Evolutionary conservation across 306 rosid species (phyloP), one percentile per base, ranked within the genome.

Genomic region (Trichosanthes cucumerina): DNA sequence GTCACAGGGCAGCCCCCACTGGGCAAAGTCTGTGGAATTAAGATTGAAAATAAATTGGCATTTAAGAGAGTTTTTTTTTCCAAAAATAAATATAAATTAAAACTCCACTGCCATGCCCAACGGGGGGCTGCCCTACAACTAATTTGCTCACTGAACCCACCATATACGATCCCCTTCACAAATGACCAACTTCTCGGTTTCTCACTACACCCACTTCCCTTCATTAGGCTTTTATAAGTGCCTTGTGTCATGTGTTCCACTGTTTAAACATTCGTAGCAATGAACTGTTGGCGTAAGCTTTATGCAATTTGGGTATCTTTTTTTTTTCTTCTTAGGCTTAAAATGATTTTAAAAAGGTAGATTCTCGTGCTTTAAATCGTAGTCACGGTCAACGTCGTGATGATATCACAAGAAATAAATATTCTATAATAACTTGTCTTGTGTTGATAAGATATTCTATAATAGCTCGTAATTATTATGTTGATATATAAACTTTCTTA

Each of bases 1-100:
- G 82, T 86, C 84, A 76, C 50, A 84, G 93, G 90, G 90, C 88
- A 86, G 81, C 93, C 88, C 91, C 87, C 87, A 86, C 76, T 86
- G 88, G 93, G 90, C 91, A 80, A 66, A 68, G 82, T 16, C 49
- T 21, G 36, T 36, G 52, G 80, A 76, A 57, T 33, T 76, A 56
- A 34, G 26, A 18, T 15, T 36, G 15, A 63, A 60, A 60, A 4
- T 44, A 60, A 60, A 1, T 16, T 16, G 3, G 57, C 7, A 7
- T 52, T 46, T 47, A 13, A 8, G 24, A 68, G 52, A 19, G 44
- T 13, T 21, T 26, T 41, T n/a, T n/a, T n/a, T n/a, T n/a, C n/a
- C n/a, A n/a, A n/a, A n/a, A n/a, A n/a, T n/a, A n/a, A n/a, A n/a
- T n/a, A n/a, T 36, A 9, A 62, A 13, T 13, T 69, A 18, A 78